Conservation (phyloP, 306 rosid species). For the Citrullus mucosospermus region DNA sequence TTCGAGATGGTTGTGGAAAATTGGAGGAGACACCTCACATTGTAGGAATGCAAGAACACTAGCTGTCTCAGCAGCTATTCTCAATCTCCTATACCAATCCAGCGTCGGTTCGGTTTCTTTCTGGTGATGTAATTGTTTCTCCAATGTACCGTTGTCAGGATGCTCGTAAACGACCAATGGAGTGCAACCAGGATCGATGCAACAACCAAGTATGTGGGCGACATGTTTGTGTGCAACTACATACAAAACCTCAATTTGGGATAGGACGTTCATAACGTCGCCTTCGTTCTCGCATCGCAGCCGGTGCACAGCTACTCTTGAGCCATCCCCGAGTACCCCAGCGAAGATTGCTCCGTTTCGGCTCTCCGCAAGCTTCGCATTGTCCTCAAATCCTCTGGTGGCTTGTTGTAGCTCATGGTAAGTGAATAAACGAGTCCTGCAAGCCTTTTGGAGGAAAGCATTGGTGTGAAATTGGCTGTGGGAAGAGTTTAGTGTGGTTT, state of each 20-base stretch:
- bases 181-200: slow-evolving; percentile 42
- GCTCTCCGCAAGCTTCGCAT: slow-evolving; percentile 36
- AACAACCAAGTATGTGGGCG: slow-evolving; percentile 64
- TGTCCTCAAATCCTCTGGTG: slow-evolving; percentile 48
- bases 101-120: slow-evolving; percentile 37
- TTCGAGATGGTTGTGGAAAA: slow-evolving; percentile 62
- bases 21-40: slow-evolving; percentile 61
- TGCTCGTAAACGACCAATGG: slow-evolving; percentile 62
- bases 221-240: slow-evolving; percentile 41
- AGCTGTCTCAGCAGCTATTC: slow-evolving; percentile 68
- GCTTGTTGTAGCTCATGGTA: slow-evolving; percentile 66
- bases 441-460: slow-evolving; percentile 41
- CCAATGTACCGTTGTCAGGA: slow-evolving; percentile 61
- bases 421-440: slow-evolving; percentile 50
- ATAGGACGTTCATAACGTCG: slow-evolving; percentile 42
- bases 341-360: slow-evolving; percentile 42
- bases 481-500: slow-evolving; percentile 29
- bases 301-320: slow-evolving; percentile 62
- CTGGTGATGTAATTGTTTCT: slow-evolving; percentile 48
- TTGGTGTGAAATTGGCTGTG: slow-evolving; percentile 12
- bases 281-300: slow-evolving; percentile 49
- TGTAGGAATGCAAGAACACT: slow-evolving; percentile 59
- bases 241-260: slow-evolving; percentile 62
- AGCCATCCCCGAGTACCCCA: slow-evolving; percentile 65
- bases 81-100: slow-evolving; percentile 70